A percentile compares a stretch with the other conserved stretches of the same genome.
Evolutionary conservation across 1,139 yeast species (phyloP).

Genomic region (Debaryomyces psychrophilus): DNA sequence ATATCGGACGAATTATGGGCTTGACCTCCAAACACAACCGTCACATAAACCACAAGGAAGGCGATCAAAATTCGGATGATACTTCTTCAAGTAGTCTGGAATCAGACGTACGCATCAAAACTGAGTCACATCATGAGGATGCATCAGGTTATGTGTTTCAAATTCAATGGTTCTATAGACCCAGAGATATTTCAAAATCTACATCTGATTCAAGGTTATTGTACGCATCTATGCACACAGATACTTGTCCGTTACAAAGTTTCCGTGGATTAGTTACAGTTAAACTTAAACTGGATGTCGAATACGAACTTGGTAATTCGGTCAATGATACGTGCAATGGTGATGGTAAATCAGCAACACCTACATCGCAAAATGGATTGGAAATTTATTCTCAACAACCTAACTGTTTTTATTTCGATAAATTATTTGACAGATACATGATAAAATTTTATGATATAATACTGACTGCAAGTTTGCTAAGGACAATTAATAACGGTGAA

Average conservation of each 20-base stretch:
- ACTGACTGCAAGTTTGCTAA: slow-evolving; percentile 44
- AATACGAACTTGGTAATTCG: slow-evolving; percentile 30
- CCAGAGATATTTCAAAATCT: slow-evolving; percentile 75
- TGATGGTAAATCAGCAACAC: slow-evolving; percentile 20
- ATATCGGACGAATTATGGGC: slow-evolving; percentile 83
- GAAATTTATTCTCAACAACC: slow-evolving; percentile 62
- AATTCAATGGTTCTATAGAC: slow-evolving; percentile 92
- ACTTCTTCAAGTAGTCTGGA: slow-evolving; percentile 2
- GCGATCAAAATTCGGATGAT: not conserved
- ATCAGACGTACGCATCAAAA: not conserved
- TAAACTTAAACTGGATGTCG: slow-evolving; percentile 66
- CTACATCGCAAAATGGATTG: slow-evolving; percentile 25
- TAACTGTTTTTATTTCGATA: slow-evolving; percentile 81
- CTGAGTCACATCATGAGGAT: slow-evolving; percentile 3
- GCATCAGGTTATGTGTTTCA: slow-evolving; percentile 61
- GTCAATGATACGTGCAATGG: slow-evolving; percentile 7
- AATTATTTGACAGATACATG: slow-evolving; percentile 85
- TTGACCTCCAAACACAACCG: slow-evolving; percentile 49
- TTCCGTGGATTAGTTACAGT: slow-evolving; percentile 79
- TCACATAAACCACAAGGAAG: not conserved
- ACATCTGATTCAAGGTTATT: slow-evolving; percentile 73
- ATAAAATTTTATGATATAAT: slow-evolving; percentile 76
- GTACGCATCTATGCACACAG: slow-evolving; percentile 86
- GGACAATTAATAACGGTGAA: slow-evolving; percentile 57
- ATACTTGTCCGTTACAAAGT: slow-evolving; percentile 75